Evolutionary conservation across 1,284 basidiomycete species (phyloP).

Genomic region (Sanghuangporus weigelae): DNA sequence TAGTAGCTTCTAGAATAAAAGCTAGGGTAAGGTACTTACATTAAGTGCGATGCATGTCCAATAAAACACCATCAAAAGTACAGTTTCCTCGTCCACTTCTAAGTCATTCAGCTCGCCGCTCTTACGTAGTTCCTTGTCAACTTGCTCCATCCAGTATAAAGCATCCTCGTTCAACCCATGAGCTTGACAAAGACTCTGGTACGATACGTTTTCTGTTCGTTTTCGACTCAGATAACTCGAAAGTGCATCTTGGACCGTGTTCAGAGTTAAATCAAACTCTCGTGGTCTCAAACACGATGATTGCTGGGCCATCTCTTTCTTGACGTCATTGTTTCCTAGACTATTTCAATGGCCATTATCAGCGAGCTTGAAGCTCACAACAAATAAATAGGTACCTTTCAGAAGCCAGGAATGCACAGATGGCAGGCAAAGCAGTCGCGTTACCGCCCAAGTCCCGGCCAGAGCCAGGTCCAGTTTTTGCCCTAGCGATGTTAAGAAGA

Average conservation of each 20-base stretch:
- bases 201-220: slow-evolving; percentile 11
- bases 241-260: slow-evolving; percentile 26
- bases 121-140: slow-evolving; percentile 18
- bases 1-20: background rate
- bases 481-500: slow-evolving; percentile 24
- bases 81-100: slow-evolving; percentile 1
- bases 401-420: slow-evolving; percentile 34
- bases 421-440: slow-evolving; percentile 28
- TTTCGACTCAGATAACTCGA: background rate
- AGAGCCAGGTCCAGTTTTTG: slow-evolving; percentile 31
- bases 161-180: slow-evolving; percentile 19
- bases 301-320: slow-evolving; percentile 28
- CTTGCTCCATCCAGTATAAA: slow-evolving; percentile 23
- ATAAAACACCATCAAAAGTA: slow-evolving; percentile 17
- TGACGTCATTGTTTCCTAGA: slow-evolving; percentile 29
- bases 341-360: slow-evolving; percentile 18
- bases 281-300: slow-evolving; percentile 31
- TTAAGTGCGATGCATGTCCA: slow-evolving; percentile 18
- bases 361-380: background rate
- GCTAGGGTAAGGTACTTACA: slow-evolving; percentile 6
- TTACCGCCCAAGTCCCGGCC: slow-evolving; percentile 30
- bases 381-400: slow-evolving; percentile 25
- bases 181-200: slow-evolving; percentile 15
- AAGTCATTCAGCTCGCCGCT: slow-evolving; percentile 9
- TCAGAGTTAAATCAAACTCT: slow-evolving; percentile 26